phyloP scores from a whole-genome alignment of 2,329 filamentous ascomycete species.

The Teratosphaeria nubilosa region DNA sequence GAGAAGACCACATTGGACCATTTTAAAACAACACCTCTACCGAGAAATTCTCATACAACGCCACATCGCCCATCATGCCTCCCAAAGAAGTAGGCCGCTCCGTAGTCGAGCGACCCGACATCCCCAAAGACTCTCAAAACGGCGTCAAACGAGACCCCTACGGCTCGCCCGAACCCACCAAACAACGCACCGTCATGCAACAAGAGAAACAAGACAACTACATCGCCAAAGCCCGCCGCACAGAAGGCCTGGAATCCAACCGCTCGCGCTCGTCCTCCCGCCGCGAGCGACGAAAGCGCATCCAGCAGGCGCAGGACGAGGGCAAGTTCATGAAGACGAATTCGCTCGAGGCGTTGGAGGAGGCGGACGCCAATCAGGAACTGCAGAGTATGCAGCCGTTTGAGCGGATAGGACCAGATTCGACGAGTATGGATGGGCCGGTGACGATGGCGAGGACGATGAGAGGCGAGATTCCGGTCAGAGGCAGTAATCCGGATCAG shows the following conservation, averaged over 20 bases:
- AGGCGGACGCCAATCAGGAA: constrained; percentile 42
- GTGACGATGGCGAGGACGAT: constrained; percentile 45
- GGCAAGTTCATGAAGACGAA: constrained; percentile 44
- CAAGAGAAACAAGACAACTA: constrained; percentile 37
- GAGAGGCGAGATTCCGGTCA: constrained; percentile 46
- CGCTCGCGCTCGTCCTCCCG: constrained; percentile 39
- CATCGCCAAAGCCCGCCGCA: constrained; percentile 22
- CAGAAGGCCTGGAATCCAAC: constrained; percentile 29
- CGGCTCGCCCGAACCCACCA: constrained; percentile 10
- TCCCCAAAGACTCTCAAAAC: constrained; percentile 15
- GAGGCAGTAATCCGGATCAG: constrained; percentile 42
- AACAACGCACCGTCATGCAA: constrained; percentile 34
- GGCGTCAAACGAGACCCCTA: background rate
- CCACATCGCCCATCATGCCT: background rate
- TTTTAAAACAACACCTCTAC: background rate
- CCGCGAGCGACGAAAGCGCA: constrained; percentile 37
- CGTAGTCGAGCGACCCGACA: constrained; percentile 16
- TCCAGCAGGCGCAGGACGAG: constrained; percentile 34
- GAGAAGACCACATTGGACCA: background rate
- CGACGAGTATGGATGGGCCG: constrained; percentile 46
- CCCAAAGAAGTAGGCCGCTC: background rate
- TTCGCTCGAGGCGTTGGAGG: constrained; percentile 39
- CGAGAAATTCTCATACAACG: background rate
- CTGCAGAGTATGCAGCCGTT: constrained; percentile 41
- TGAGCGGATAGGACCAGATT: constrained; percentile 46